Evolutionary conservation across 2,329 filamentous ascomycete species (phyloP), one percentile per base, ranked within the genome.

Genomic region (Neofusicoccum ribis): DNA sequence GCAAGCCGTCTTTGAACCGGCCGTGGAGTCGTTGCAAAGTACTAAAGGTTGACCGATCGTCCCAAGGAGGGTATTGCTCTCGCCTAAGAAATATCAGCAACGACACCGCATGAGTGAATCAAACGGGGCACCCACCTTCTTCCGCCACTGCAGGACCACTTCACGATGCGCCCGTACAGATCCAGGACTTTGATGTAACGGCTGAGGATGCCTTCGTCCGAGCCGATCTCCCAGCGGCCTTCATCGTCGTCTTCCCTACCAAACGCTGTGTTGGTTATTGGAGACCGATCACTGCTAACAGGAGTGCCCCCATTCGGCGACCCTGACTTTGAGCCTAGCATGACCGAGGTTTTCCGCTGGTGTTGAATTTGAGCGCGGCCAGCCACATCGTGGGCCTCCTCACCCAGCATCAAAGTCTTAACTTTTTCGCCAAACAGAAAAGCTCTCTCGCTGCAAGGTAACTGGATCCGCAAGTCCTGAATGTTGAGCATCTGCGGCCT

Each of bases 391-490:
- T 71, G 73, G 23, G 75, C 71, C 15, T 80, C 77, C 59, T 85
- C 82, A 15, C 76, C 77, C 3, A 85, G 72, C 65, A 82, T 79
- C 8, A 82, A 74, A 3, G 83, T 86, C 12, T 80, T 81, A 1
- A 87, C 85, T 47, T 87, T 84, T 65, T 85, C 81, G 0, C 85
- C 86, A 63, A 89, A 84, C 52, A 87, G 81, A 69, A 91, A 91
- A 0, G 85, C 84, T 59, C 85, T 79, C 61, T 91, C 88, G 41
- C 87, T 87, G 68, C 88, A 90, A 1, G 89, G 89, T 4, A 92
- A 79, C 72, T 89, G 88, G 20, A 91, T 87, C 39, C 83, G 81
- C 6, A 91, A 75, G 65, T 89, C 86, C 3, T 86, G 81, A 1
- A 85, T 78, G 43, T 83, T 81, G 49, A 91, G 82, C 71, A 86